phyloP scores from a whole-genome alignment of 2,329 filamentous ascomycete species.

The Penicillium hordei region DNA sequence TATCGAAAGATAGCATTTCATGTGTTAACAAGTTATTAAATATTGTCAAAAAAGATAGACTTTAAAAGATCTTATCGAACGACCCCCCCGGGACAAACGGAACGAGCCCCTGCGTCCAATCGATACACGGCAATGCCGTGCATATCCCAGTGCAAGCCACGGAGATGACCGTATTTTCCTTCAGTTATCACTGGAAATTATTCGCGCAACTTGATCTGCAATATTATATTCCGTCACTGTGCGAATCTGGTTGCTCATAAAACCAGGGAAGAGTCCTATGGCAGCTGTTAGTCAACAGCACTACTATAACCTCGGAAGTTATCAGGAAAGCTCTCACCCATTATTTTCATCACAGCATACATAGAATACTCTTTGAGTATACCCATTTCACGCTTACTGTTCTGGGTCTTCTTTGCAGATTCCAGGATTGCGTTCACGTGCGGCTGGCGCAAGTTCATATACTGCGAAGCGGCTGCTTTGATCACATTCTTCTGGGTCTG shows the following conservation, averaged over 20 bases:
- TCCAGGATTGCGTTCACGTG: constrained; percentile 36
- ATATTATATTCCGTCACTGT: constrained; percentile 18
- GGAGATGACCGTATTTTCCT: background rate
- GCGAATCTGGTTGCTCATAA: constrained; percentile 14
- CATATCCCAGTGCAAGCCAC: background rate
- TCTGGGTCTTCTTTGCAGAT: constrained; percentile 34
- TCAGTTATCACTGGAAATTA: constrained; percentile 1
- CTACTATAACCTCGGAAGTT: background rate
- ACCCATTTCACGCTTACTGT: constrained; percentile 36
- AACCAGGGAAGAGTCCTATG: constrained; percentile 26
- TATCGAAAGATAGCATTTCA: background rate
- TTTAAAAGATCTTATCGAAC: background rate
- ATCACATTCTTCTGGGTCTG: constrained; percentile 15
- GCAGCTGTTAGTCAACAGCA: constrained; percentile 2
- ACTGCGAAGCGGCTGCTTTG: constrained; percentile 31
- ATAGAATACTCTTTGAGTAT: constrained; percentile 39
- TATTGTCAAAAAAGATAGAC: background rate
- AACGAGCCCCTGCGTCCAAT: background rate
- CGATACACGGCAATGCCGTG: background rate
- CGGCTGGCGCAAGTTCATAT: constrained; percentile 37
- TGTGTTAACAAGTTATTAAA: background rate
- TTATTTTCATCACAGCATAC: constrained; percentile 38
- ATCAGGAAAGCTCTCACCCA: constrained; percentile 26
- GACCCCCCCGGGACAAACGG: too few relatives aligned
- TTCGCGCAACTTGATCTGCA: constrained; percentile 14